phyloP scores from a whole-genome alignment of 2,329 filamentous ascomycete genomes.

The Botrytis medusae region DNA sequence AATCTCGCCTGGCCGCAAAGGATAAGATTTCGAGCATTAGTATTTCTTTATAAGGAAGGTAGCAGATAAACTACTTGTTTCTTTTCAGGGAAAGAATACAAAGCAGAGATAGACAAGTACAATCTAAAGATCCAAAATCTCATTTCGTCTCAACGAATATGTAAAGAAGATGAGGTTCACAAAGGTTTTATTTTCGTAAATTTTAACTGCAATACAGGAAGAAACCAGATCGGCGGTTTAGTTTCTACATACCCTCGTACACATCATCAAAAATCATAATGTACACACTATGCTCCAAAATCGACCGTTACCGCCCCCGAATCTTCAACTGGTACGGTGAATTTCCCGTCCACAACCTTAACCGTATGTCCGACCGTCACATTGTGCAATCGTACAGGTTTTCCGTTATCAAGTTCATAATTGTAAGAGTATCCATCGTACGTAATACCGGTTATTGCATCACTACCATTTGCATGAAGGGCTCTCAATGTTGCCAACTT shows the following conservation, averaged over 20 bases:
- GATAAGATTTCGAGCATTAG: not conserved
- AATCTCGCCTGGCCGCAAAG: not conserved
- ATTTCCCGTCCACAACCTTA: slow-evolving; percentile 41
- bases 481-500: slow-evolving; percentile 45
- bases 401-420: slow-evolving; percentile 55
- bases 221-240: not conserved
- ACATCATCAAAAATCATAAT: not conserved
- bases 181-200: not conserved
- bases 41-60: accelerated
- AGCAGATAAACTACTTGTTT: not conserved
- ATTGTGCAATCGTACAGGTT: slow-evolving; percentile 54
- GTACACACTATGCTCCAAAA: slow-evolving; percentile 19
- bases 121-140: not conserved
- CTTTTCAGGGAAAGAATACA: not conserved
- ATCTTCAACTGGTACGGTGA: slow-evolving; percentile 45
- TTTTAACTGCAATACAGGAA: not conserved
- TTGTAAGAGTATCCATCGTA: slow-evolving; percentile 64
- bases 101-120: not conserved
- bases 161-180: not conserved
- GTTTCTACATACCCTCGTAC: not conserved
- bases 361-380: slow-evolving; percentile 53
- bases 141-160: not conserved
- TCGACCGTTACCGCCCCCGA: slow-evolving; percentile 42
- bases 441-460: slow-evolving; percentile 60
- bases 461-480: slow-evolving; percentile 60